These are phyloP conservation scores for Fusarium sterilihyphosum DNA, from an alignment of 2,329 filamentous ascomycete species.

Conservation along the genomic window DNA sequence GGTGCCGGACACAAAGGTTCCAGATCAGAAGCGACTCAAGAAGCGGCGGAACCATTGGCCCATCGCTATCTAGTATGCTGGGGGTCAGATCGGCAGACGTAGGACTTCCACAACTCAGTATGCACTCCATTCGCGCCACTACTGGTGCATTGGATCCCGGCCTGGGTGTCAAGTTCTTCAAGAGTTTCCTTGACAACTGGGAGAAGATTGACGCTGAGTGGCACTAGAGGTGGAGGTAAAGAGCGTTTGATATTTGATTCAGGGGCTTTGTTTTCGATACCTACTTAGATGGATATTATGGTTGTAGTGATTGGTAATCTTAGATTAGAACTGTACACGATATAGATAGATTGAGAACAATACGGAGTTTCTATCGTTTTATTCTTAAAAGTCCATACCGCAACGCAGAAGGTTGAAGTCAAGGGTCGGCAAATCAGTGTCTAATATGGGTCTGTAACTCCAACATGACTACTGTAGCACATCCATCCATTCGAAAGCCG, in stretches of 20 bases:
- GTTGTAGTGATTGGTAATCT: conserved; percentile 1
- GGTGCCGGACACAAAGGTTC: conserved; percentile 82
- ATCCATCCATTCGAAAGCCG: not conserved
- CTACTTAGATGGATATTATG: conserved; percentile 6
- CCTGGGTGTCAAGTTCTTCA: conserved; percentile 86
- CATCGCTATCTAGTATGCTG: conserved; percentile 82
- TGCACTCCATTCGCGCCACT: conserved; percentile 92
- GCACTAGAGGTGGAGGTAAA: conserved; percentile 45
- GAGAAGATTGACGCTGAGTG: conserved; percentile 88
- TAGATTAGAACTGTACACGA: conserved; percentile 4
- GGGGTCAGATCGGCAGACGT: conserved; percentile 87
- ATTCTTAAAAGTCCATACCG: not conserved
- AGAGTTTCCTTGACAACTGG: conserved; percentile 87
- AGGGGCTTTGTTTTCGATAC: conserved; percentile 11
- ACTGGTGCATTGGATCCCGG: conserved; percentile 88
- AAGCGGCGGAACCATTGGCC: conserved; percentile 93
- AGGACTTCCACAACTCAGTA: conserved; percentile 89
- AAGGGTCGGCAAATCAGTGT: not conserved
- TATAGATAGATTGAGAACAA: conserved; percentile 6
- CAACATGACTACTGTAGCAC: not conserved
- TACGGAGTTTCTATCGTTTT: not conserved
- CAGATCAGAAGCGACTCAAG: conserved; percentile 94
- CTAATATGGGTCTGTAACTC: not conserved
- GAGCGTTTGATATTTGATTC: conserved; percentile 15
- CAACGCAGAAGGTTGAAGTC: not conserved